phyloP scores from a whole-genome alignment of 768 basidiomycete species.

The Pholiota microspora region DNA sequence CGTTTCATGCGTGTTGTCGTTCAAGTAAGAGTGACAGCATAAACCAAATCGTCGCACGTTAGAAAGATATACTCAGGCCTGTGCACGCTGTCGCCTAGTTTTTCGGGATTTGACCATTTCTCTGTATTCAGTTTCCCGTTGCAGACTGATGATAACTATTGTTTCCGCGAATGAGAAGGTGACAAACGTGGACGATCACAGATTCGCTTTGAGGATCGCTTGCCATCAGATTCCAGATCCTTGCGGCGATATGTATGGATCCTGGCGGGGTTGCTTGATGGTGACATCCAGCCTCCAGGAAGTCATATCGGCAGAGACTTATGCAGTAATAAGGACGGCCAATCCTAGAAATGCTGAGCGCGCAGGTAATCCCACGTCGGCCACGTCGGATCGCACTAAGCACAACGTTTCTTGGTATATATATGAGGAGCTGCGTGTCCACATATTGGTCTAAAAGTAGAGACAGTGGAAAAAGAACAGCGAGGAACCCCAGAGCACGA shows the following conservation, averaged over 20 bases:
- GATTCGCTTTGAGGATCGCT: slow-evolving; percentile 12
- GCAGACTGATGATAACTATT: slow-evolving; percentile 16
- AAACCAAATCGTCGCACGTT: slow-evolving; percentile 6
- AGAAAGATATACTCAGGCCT: slow-evolving; percentile 15
- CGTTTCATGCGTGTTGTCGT: slow-evolving; percentile 15
- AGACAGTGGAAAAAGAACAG: slow-evolving; percentile 14
- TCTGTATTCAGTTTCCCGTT: slow-evolving; percentile 2
- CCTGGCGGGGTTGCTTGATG: slow-evolving; percentile 14
- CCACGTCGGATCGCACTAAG: slow-evolving; percentile 26
- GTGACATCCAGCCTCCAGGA: slow-evolving; percentile 9
- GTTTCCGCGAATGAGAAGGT: slow-evolving; percentile 18
- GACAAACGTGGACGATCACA: slow-evolving; percentile 17
- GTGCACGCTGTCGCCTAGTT: slow-evolving; percentile 16
- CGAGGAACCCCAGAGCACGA: slow-evolving; percentile 9
- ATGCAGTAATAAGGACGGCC: slow-evolving; percentile 14
- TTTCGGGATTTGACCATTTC: slow-evolving; percentile 12
- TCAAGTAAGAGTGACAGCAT: neutral
- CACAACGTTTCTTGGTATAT: slow-evolving; percentile 10
- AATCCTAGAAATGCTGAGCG: slow-evolving; percentile 15
- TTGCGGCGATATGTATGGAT: slow-evolving; percentile 18
- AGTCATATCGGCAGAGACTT: slow-evolving; percentile 8
- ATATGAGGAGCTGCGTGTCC: slow-evolving; percentile 15
- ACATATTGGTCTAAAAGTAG: slow-evolving; percentile 16
- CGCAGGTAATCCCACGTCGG: slow-evolving; percentile 29
- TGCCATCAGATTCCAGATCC: slow-evolving; percentile 16